A percentile compares a stretch with the other conserved stretches of the same genome.
Evolutionary conservation across 306 rosid genomes (phyloP).

Genomic region (Vicia villosa): DNA sequence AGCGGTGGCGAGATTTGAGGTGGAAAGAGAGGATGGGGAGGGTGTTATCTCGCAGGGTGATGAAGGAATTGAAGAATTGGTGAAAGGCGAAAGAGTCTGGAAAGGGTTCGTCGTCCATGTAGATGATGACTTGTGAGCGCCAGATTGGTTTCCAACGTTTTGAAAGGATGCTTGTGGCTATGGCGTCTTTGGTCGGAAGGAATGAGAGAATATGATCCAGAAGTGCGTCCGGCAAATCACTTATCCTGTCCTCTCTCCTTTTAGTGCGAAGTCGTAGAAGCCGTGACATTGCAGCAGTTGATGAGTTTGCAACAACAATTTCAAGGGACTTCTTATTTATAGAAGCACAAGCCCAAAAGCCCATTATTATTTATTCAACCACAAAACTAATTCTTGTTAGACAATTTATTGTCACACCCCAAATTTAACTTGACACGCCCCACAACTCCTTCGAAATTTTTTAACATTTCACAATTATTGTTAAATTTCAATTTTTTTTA

Average conservation of each 20-base stretch:
- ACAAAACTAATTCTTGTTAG: too few relatives aligned
- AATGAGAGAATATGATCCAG: neutral
- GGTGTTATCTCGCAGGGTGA: neutral
- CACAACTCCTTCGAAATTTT: too few relatives aligned
- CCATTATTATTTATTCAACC: too few relatives aligned
- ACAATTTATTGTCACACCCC: too few relatives aligned
- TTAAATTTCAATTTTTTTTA: too few relatives aligned
- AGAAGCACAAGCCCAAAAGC: too few relatives aligned
- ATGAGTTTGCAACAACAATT: too few relatives aligned
- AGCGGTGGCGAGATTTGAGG: neutral
- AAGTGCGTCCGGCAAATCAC: neutral
- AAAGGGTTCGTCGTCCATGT: neutral
- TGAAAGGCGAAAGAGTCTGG: neutral
- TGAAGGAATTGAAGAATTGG: neutral
- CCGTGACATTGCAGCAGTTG: neutral
- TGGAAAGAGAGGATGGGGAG: neutral
- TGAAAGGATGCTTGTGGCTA: neutral
- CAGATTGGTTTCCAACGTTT: neutral
- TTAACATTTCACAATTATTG: too few relatives aligned
- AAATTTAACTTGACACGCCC: too few relatives aligned
- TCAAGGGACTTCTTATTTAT: too few relatives aligned
- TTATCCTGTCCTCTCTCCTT: neutral
- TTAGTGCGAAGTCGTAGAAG: neutral
- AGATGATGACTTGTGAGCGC: neutral
- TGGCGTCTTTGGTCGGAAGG: neutral